phyloP scores from a whole-genome alignment of 805 yeast genomes.

The Hanseniaspora jakobsenii region DNA sequence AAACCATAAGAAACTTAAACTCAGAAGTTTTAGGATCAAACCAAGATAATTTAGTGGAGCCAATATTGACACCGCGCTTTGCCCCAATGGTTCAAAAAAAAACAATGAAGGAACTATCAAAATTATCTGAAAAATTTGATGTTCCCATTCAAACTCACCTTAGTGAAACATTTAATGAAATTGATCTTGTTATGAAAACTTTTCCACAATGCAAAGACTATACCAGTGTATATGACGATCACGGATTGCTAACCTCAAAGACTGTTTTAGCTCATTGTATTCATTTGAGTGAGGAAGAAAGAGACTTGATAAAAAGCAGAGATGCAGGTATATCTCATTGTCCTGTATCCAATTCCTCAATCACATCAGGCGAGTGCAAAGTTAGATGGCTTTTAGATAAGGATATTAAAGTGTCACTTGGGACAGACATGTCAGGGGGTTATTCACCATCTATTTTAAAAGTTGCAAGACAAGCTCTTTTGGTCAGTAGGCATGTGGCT shows the following conservation, averaged over 20 bases:
- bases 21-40: slow-evolving; percentile 40
- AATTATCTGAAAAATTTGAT: slow-evolving; percentile 33
- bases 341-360: slow-evolving; percentile 79
- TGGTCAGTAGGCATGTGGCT: slow-evolving; percentile 60
- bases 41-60: slow-evolving; percentile 40
- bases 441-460: slow-evolving; percentile 52
- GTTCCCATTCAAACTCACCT: slow-evolving; percentile 82
- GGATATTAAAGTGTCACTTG: slow-evolving; percentile 65
- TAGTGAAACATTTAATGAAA: slow-evolving; percentile 68
- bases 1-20: slow-evolving; percentile 33
- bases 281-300: slow-evolving; percentile 57
- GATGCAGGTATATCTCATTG: slow-evolving; percentile 78
- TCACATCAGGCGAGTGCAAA: slow-evolving; percentile 84
- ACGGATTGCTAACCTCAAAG: slow-evolving; percentile 44
- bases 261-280: slow-evolving; percentile 87
- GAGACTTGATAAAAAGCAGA: slow-evolving; percentile 40
- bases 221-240: slow-evolving; percentile 63
- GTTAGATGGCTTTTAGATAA: slow-evolving; percentile 55
- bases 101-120: slow-evolving; percentile 52
- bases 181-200: slow-evolving; percentile 54
- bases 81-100: slow-evolving; percentile 74
- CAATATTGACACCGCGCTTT: slow-evolving; percentile 84
- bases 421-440: slow-evolving; percentile 74
- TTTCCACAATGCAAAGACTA: slow-evolving; percentile 64
- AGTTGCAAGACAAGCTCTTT: slow-evolving; percentile 55